Evolutionary conservation across 2,329 filamentous ascomycete genomes (phyloP), one percentile per base, ranked within the genome.

Genomic region (Cryphonectria japonica): DNA sequence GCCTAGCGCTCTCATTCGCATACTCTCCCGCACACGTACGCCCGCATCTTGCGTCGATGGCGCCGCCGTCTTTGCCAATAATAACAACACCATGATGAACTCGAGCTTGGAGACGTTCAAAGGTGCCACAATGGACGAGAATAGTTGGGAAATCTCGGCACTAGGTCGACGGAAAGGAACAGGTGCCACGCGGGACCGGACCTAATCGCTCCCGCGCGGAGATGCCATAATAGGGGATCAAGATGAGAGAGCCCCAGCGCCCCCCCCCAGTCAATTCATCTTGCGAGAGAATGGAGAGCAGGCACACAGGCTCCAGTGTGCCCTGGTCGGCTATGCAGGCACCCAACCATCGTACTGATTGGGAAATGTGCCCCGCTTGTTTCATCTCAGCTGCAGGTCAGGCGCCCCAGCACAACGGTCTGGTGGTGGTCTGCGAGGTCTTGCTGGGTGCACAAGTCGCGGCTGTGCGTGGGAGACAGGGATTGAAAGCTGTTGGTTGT

Each of bases 331-430:
- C 43, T 29, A 34, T 22, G 37, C 43, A 54, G 60, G 46, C 67
- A 60, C 26, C 52, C 52, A 39, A 41, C 60, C 66, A 46, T 3
- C 67, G 67, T 62, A 52, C 63, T 62, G 60, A 62, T 68, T 50
- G 32, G 66, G 65, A 65, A 71, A 54, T 68, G 67, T 68, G 61
- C 65, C 68, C 71, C 63, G 37, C 54, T 39, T 61, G 69, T 71
- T 68, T 72, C 71, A 71, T 72, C 61, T 68, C 68, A 69, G 68
- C 66, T 72, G 71, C 69, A 72, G 62, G 39, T 34, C 68, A 57
- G 60, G 66, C 66, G 71, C 68, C 70, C 70, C 61, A 64, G 66
- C 66, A 61, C 71, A 72, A 68, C 54, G 71, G 65, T 62, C 54
- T 68, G 66, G 62, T 43, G 67, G 59, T 29, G 26, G 50, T 14